Evolutionary conservation across 2,329 filamentous ascomycete species (phyloP), one percentile per base, ranked within the genome.

Genomic region (Alternaria arborescens): DNA sequence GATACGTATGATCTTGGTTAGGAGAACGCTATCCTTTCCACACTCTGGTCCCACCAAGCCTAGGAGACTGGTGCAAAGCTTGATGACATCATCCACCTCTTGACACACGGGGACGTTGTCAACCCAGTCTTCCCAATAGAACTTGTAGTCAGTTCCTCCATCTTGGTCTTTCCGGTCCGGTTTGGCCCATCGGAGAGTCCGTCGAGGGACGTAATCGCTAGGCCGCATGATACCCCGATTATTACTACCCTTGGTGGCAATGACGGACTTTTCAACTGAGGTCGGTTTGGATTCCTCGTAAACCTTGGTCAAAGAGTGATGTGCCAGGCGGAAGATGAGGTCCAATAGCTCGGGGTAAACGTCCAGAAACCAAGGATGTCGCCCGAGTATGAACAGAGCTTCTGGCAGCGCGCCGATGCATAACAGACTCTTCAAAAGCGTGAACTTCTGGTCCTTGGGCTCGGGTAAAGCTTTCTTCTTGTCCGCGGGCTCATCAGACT

Each of bases 81-180:
- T 89, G 77, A 98, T 95, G 14, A 99, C 86, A 74, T 99, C 95
- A 64, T 97, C 93, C 6, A 97, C 88, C 2, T 85, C 91, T 76
- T 97, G 94, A 74, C 95, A 99, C 20, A 97, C 82, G 0, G 95
- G 96, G 46, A 99, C 85, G 65, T 95, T 97, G 78, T 98, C 94
- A 3, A 89, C 86, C 95, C 95, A 99, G 69, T 98, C 95, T 60
- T 97, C 93, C 89, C 95, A 97, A 78, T 99, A 99, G 76, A 96
- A 98, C 34, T 91, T 88, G 77, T 97, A 98, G 53, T 91, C 85
- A 12, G 83, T 87, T n/a, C 86, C 85, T 68, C 93, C 92, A 55
- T 89, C 89, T 26, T 88, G 88, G 71, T 95, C 92, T 65, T 85
- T 85, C 67, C 88, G 89, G 69, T 97, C 94, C 5, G 93, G 88